These are phyloP conservation scores for Umbelopsis sp. DNA, from an alignment of 192 early-diverging fungal species.

Conservation along the genomic window DNA sequence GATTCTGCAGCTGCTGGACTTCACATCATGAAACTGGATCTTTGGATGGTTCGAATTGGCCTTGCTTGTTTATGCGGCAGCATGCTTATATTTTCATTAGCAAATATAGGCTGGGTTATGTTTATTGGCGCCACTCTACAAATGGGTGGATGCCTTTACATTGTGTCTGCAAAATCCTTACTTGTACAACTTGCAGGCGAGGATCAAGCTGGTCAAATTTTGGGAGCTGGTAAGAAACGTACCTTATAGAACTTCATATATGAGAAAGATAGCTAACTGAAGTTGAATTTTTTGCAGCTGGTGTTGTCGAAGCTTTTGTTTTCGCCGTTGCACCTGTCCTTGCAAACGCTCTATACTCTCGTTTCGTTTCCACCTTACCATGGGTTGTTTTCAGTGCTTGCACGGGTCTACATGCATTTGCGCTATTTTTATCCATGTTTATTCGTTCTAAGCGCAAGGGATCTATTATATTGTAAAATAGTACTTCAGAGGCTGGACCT, in stretches of 20 bases:
- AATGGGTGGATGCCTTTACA: background rate
- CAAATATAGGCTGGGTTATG: conserved; percentile 2
- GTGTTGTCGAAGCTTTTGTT: background rate
- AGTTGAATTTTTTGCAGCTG: background rate
- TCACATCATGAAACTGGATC: background rate
- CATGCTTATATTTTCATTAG: background rate
- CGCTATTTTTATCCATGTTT: background rate
- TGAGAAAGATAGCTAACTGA: background rate
- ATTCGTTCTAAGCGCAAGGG: background rate
- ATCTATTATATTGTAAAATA: background rate
- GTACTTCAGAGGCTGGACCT: too few relatives aligned
- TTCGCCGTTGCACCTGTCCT: background rate
- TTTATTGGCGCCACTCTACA: background rate
- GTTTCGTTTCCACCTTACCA: background rate
- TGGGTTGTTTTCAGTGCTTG: background rate
- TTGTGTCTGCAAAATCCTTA: background rate
- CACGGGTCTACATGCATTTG: too few relatives aligned
- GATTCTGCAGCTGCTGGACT: background rate
- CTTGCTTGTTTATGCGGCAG: background rate
- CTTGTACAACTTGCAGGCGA: background rate
- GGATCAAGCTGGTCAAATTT: background rate
- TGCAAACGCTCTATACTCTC: background rate
- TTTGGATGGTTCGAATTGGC: background rate
- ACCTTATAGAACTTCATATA: background rate
- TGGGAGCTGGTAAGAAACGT: background rate